phyloP scores from a whole-genome alignment of 78 protist species.

The Dictyostelium intermedium region DNA sequence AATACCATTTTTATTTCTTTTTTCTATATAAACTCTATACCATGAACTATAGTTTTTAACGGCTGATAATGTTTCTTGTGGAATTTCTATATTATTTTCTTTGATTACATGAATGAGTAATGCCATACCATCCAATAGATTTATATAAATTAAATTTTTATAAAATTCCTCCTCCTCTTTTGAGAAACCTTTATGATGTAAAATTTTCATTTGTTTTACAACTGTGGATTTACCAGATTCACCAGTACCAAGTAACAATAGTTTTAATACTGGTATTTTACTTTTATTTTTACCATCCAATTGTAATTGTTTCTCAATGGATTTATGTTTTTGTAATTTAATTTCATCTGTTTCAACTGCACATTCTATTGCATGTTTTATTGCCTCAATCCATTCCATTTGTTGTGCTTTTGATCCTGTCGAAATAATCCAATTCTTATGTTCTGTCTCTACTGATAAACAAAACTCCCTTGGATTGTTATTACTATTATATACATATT shows the following conservation, averaged over 20 bases:
- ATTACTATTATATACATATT: conserved; percentile 8
- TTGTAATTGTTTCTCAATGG: conserved; percentile 18
- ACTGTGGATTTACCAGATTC: conserved; percentile 88
- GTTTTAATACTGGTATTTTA: conserved; percentile 6
- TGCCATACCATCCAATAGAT: conserved; percentile 62
- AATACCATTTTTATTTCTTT: background rate
- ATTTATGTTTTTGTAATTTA: conserved; percentile 24
- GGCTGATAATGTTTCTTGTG: conserved; percentile 23
- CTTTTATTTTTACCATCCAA: background rate
- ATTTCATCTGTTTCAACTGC: conserved; percentile 41
- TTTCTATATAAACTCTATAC: conserved; percentile 24
- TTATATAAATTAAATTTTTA: conserved; percentile 26
- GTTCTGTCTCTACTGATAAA: conserved; percentile 17
- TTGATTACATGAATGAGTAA: conserved; percentile 12
- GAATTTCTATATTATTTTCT: conserved; percentile 8
- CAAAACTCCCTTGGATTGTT: conserved; percentile 56
- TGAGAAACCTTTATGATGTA: conserved; percentile 88
- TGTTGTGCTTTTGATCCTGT: conserved; percentile 58
- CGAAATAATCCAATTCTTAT: conserved; percentile 56
- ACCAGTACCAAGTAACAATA: conserved; percentile 68
- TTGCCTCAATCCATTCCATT: conserved; percentile 37
- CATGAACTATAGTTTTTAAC: conserved; percentile 21
- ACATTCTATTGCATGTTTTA: background rate
- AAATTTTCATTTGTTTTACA: conserved; percentile 91
- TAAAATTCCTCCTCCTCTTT: conserved; percentile 65